Conservation (phyloP, 164 flowering plant species). For the Magnolia officinalis region DNA sequence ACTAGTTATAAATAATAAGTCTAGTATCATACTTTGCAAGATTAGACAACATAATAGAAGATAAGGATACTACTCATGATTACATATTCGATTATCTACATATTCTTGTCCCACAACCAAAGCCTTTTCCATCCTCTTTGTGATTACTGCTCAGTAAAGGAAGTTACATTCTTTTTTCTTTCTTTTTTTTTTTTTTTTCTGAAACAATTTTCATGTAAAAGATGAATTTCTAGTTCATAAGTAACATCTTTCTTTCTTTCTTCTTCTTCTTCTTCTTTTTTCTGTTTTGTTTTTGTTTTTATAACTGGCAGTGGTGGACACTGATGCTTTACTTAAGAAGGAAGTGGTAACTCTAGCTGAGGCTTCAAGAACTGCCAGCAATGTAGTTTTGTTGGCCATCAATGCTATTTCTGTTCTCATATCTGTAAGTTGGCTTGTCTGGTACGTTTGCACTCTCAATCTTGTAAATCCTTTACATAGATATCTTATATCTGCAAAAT, state of each 20-base stretch:
- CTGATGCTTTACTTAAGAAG: slow-evolving; percentile 62
- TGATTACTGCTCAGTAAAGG: no score
- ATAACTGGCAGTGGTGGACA: slow-evolving; percentile 59
- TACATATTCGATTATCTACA: no score
- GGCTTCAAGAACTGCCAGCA: slow-evolving; percentile 76
- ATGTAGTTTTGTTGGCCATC: slow-evolving; percentile 70
- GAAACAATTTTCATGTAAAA: background rate
- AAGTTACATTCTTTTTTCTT: no score
- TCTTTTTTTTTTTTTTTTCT: no score
- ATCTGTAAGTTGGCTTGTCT: slow-evolving; percentile 50
- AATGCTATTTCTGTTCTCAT: slow-evolving; percentile 58
- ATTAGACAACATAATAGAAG: no score
- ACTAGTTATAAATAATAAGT: no score
- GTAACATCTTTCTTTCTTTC: background rate
- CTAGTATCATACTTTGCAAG: no score
- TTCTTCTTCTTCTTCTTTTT: background rate
- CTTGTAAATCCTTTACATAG: background rate
- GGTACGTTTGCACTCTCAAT: slow-evolving; percentile 1
- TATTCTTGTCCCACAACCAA: no score
- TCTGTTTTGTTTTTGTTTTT: background rate
- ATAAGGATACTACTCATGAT: no score
- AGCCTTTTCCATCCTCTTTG: no score
- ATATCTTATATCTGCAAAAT: slow-evolving; percentile 11
- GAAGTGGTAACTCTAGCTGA: slow-evolving; percentile 86
- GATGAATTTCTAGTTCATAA: background rate